Evolutionary conservation across 1,139 yeast genomes (phyloP), one percentile per base, ranked within the genome.

Genomic region (Yamadazyma siamensis): DNA sequence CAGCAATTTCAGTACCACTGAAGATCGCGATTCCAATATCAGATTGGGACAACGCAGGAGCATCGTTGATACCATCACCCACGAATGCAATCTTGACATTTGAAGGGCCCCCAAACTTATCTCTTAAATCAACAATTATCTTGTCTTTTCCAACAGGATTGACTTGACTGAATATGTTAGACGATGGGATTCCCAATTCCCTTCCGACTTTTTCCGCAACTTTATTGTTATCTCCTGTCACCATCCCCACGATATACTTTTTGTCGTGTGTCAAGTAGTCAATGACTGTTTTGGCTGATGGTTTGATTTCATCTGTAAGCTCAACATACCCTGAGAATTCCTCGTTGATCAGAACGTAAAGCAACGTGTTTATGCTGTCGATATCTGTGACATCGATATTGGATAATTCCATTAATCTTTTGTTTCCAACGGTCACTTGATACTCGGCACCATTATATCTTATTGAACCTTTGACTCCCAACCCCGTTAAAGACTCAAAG

Each of bases 21-120:
- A 94, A 81, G 37, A 91, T 77, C 6, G 97, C 94, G 50, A 94
- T 79, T 13, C 98, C 98, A 13, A 91, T 62, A 43, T 88, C 86
- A 0, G 96, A 86, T 37, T 81, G 75, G 0, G 88, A 95, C 38
- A 91, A 68, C 0, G 97, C 97, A 0, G 97, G 96, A 0, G 97
- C 94, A 56, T 91, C 99, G 53, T 87, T 87, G 46, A 87, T 83
- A 35, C 99, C 99, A 57, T 91, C 99, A 19, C 99, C 99, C 20
- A 91, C 81, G 67, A 94, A 88, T 2, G 91, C 94, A 23, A 88
- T 80, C 3, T 61, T 59, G 4, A 58, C 63, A 26, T 57, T 53
- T 6, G 42, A 40, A 15, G 35, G 27, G 1, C 54, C 55, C 3
- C 67, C 67, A 33, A 58, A 56, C 22, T 61, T 53, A 11, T 60